phyloP scores from a whole-genome alignment of 257 asterid genomes.

The Capsicum baccatum region DNA sequence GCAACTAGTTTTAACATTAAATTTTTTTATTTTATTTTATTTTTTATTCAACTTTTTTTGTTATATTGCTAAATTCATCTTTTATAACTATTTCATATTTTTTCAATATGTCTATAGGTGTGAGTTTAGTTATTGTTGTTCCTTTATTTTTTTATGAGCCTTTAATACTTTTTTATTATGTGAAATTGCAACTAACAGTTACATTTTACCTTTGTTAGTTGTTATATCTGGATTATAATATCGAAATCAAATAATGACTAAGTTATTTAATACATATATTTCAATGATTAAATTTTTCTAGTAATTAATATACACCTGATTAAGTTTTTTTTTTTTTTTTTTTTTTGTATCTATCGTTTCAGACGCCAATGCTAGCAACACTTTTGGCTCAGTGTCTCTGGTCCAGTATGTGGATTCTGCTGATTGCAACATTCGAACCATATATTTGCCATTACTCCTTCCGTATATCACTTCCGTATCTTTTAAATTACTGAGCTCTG shows the following conservation, averaged over 20 bases:
- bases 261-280: no score
- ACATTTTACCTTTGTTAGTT: neutral
- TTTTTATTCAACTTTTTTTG: no score
- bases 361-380: neutral
- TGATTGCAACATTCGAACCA: neutral
- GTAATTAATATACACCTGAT: neutral
- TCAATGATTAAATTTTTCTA: neutral
- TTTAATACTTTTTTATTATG: no score
- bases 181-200: neutral
- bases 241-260: no score
- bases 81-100: no score
- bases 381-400: neutral
- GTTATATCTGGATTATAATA: neutral
- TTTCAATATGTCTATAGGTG: no score
- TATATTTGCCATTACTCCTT: neutral
- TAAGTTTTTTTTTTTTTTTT: neutral
- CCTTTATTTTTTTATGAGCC: no score
- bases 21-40: no score
- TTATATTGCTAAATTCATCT: no score
- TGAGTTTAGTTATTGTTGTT: no score
- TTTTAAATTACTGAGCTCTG: no score
- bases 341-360: neutral
- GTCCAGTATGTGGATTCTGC: neutral
- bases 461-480: no score
- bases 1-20: neutral